Conservation (phyloP, 495 filamentous ascomycete genomes). For the Penicillium chermesinum region DNA sequence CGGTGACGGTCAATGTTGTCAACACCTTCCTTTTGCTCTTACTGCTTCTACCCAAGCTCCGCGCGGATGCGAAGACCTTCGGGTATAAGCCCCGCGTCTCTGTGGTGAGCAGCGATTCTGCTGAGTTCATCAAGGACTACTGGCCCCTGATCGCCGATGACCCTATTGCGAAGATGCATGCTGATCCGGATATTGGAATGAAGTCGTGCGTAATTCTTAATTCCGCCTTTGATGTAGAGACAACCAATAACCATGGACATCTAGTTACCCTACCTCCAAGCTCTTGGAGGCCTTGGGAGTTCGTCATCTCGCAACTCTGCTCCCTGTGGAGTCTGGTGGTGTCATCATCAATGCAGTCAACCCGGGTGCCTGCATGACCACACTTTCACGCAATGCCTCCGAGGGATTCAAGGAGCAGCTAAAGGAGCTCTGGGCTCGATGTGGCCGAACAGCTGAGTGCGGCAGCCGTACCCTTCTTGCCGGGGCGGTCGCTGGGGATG, state of each 20-base stretch:
- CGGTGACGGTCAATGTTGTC: slow-evolving; percentile 52
- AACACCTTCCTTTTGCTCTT: slow-evolving; percentile 42
- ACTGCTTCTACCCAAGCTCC: slow-evolving; percentile 40
- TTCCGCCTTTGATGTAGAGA: slow-evolving; percentile 26
- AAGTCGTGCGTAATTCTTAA: slow-evolving; percentile 27
- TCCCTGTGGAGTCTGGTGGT: slow-evolving; percentile 16
- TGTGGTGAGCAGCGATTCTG: background rate
- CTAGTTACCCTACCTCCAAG: slow-evolving; percentile 48
- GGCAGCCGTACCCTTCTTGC: slow-evolving; percentile 44
- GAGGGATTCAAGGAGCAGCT: slow-evolving; percentile 14
- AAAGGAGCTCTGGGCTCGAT: slow-evolving; percentile 9
- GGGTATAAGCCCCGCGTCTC: slow-evolving; percentile 13
- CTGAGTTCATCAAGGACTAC: background rate
- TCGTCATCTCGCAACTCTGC: slow-evolving; percentile 36
- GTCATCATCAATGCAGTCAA: slow-evolving; percentile 52
- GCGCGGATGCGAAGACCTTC: slow-evolving; percentile 21
- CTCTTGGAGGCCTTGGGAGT: slow-evolving; percentile 46
- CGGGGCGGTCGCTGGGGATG: slow-evolving; percentile 29
- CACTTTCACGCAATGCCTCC: slow-evolving; percentile 31
- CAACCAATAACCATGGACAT: slow-evolving; percentile 21
- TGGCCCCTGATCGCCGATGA: slow-evolving; percentile 37
- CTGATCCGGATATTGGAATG: slow-evolving; percentile 21
- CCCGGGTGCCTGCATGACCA: slow-evolving; percentile 48
- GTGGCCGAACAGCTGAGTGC: slow-evolving; percentile 41
- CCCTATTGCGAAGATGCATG: slow-evolving; percentile 30